Evolutionary conservation across 129 eudicot genomes (phyloP), one percentile per base, ranked within the genome.

Genomic region (Gnaphalium uliginosum): DNA sequence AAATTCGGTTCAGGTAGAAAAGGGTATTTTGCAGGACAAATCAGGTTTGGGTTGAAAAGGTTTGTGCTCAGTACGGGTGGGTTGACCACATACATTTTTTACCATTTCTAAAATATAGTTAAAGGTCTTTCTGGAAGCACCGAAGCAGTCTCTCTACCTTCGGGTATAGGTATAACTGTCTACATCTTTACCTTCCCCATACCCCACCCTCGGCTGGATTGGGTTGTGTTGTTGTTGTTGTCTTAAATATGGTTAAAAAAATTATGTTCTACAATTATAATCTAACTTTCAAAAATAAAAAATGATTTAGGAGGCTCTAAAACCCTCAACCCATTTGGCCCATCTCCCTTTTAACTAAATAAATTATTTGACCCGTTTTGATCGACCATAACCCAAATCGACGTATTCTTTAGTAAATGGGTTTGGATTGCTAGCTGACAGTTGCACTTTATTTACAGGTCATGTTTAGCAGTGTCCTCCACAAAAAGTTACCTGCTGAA

Each of bases 391-490:
- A 64, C 24, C 43, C 69, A 32, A 13, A 65, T 65, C 6, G 69
- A 64, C 50, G 6, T 43, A 19, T 32, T 32, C 22, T 15, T 29
- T 27, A 5, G 41, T 65, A 32, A 66, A 66, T 35, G 26, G 26
- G 50, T 37, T 4, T 17, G 19, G 24, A 62, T 26, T 62, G 69
- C 15, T 66, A 21, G 69, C 61, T 63, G 39, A 63, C 46, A 68
- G 39, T 61, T 51, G 68, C 33, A 25, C 48, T 23, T 56, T 11
- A 76, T 75, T 37, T 84, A 50, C 94, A 94, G 99, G 86, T 94
- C 23, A 94, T 94, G 99, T 94, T 94, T 84, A 94, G 97, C 84
- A 94, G 89, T 68, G 81, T 90, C 50, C 96, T 94, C 71, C 95
- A 94, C 70, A 90, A 87, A 83, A 83, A 84, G 73, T 68, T 94